Percentiles rank a stretch among this genome's conserved stretches.
These are phyloP conservation scores for Przewalskia tangutica DNA, from an alignment of 257 asterid genomes.

Conservation along the genomic window DNA sequence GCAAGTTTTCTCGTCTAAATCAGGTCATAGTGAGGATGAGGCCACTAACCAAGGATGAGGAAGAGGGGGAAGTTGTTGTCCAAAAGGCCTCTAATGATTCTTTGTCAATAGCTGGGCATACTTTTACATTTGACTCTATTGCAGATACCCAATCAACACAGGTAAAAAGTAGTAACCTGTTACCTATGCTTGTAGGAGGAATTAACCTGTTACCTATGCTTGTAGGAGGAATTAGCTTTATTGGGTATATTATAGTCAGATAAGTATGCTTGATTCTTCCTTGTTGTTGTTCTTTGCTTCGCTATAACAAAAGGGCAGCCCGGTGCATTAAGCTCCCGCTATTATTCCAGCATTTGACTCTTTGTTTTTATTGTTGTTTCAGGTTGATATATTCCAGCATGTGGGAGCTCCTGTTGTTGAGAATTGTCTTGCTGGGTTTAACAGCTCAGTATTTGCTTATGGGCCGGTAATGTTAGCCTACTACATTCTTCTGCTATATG, in stretches of 20 bases:
- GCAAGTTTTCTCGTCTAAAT: neutral
- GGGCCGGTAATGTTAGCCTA: conserved; percentile 58
- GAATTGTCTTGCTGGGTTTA: conserved; percentile 93
- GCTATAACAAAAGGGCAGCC: too few species aligned
- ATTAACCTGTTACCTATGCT: neutral
- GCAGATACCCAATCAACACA: conserved; percentile 76
- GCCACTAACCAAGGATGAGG: conserved; percentile 72
- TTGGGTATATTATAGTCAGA: neutral
- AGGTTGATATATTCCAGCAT: conserved; percentile 82
- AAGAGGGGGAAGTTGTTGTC: conserved; percentile 55
- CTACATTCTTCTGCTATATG: neutral
- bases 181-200: neutral
- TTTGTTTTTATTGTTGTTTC: conserved; percentile 13
- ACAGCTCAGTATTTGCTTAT: conserved; percentile 95
- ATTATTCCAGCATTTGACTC: too few species aligned
- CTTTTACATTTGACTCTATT: conserved; percentile 78
- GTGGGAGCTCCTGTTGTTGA: conserved; percentile 92
- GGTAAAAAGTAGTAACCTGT: conserved; percentile 25
- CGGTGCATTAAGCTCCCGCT: too few species aligned
- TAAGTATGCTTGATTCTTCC: neutral
- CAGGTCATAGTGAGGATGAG: conserved; percentile 93
- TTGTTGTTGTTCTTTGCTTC: neutral
- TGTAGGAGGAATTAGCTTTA: neutral
- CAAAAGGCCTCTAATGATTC: conserved; percentile 63
- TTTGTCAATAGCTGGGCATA: conserved; percentile 64